phyloP scores from a whole-genome alignment of 164 flowering plant genomes.

The Berberis vulgaris region DNA sequence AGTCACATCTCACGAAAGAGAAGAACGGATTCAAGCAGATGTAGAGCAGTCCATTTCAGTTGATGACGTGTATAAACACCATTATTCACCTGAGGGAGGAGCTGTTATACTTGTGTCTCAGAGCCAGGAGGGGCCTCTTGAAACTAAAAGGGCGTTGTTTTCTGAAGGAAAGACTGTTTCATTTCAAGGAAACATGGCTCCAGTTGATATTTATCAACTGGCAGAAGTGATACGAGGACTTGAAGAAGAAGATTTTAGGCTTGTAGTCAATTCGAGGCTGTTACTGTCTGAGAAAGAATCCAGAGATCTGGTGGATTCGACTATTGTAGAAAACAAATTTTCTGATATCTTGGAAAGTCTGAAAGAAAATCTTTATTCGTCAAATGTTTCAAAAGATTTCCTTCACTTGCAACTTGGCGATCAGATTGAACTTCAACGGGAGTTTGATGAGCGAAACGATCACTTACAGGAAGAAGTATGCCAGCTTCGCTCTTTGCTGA shows the following conservation, averaged over 20 bases:
- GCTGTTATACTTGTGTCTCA: not conserved
- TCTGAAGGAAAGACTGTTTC: slow-evolving; percentile 10
- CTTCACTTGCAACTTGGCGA: slow-evolving; percentile 50
- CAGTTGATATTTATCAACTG: slow-evolving; percentile 35
- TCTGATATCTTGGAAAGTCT: slow-evolving; percentile 33
- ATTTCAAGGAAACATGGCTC: slow-evolving; percentile 13
- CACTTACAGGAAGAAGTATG: slow-evolving; percentile 40
- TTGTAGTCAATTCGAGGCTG: slow-evolving; percentile 29
- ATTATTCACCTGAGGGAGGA: slow-evolving; percentile 1
- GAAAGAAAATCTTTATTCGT: slow-evolving; percentile 43
- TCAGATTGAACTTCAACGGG: slow-evolving; percentile 31
- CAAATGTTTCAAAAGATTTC: slow-evolving; percentile 45
- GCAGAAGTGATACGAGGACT: slow-evolving; percentile 32
- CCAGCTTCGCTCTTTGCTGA: slow-evolving; percentile 28
- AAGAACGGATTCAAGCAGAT: slow-evolving; percentile 6
- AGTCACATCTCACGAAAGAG: not conserved
- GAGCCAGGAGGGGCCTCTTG: slow-evolving; percentile 4
- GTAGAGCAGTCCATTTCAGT: slow-evolving; percentile 1
- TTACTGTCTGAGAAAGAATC: slow-evolving; percentile 13
- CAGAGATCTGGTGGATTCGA: slow-evolving; percentile 6
- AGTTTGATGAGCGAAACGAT: slow-evolving; percentile 23
- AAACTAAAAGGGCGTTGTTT: slow-evolving; percentile 9
- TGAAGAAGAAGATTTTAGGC: slow-evolving; percentile 40
- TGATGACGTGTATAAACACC: slow-evolving; percentile 15
- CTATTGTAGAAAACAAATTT: slow-evolving; percentile 9